phyloP scores from a whole-genome alignment of 2,329 filamentous ascomycete species.

The Botrytis porri region DNA sequence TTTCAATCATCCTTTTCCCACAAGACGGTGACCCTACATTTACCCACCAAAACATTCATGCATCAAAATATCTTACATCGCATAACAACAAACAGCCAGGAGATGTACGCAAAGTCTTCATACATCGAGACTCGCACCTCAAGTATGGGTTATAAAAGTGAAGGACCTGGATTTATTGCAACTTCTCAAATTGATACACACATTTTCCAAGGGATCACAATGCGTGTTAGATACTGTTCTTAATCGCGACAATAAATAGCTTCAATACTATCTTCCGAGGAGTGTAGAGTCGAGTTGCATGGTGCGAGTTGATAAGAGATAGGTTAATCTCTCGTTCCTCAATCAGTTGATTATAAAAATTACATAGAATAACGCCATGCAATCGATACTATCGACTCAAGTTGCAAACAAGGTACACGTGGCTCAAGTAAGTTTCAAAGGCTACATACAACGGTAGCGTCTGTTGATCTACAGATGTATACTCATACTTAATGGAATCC shows the following conservation, averaged over 20 bases:
- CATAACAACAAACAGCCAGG: not conserved
- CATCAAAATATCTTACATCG: not conserved
- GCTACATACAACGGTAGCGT: not conserved
- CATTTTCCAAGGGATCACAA: not conserved
- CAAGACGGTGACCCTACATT: not conserved
- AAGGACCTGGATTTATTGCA: not conserved
- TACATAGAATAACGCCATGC: not conserved
- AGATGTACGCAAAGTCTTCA: not conserved
- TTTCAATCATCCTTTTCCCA: not conserved
- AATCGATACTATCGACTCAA: not conserved
- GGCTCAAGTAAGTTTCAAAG: not conserved
- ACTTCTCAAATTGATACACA: not conserved
- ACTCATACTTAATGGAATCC: not conserved
- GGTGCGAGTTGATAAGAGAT: fast-evolving
- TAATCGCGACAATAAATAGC: not conserved
- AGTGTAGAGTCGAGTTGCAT: not conserved
- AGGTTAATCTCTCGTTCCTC: not conserved
- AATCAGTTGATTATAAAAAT: not conserved
- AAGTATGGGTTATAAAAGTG: not conserved
- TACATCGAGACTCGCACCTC: not conserved
- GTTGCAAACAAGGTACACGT: not conserved
- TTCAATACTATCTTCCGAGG: not conserved
- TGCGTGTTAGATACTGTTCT: not conserved
- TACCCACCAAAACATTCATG: not conserved
- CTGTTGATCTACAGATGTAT: not conserved